phyloP scores from a whole-genome alignment of 2,329 filamentous ascomycete genomes.

The Colletotrichum tropicale region DNA sequence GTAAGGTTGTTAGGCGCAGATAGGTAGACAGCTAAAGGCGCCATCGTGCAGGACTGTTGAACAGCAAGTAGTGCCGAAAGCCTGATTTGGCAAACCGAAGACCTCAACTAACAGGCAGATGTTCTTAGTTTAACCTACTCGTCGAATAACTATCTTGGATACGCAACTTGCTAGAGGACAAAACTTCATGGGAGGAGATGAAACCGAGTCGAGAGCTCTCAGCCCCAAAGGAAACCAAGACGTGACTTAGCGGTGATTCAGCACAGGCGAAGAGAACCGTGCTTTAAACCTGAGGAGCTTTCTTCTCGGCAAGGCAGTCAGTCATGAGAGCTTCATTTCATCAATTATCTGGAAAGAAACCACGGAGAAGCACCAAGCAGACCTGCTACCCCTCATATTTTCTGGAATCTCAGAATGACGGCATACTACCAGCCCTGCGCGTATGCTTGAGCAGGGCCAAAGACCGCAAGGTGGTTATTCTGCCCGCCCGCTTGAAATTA shows the following conservation, averaged over 20 bases:
- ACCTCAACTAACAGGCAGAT: background rate
- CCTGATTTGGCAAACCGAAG: background rate
- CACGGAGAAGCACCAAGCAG: background rate
- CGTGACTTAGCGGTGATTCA: background rate
- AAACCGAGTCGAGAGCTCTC: background rate
- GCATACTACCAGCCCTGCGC: background rate
- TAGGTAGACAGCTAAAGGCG: background rate
- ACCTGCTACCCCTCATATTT: background rate
- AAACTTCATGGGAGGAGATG: background rate
- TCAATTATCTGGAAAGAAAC: background rate
- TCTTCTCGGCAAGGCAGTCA: background rate
- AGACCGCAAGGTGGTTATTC: background rate
- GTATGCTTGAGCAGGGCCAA: background rate
- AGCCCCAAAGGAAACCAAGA: background rate
- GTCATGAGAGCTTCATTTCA: background rate
- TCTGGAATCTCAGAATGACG: background rate
- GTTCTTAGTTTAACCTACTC: background rate
- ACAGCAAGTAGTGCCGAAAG: background rate
- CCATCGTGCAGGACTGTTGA: background rate
- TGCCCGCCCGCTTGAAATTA: background rate
- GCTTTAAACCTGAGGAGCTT: background rate
- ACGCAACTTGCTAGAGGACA: background rate
- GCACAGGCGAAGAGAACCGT: background rate
- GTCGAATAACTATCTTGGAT: background rate
- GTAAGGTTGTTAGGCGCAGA: background rate